These are phyloP conservation scores for Tricholomella constricta DNA, from an alignment of 768 basidiomycete genomes.

Conservation along the genomic window DNA sequence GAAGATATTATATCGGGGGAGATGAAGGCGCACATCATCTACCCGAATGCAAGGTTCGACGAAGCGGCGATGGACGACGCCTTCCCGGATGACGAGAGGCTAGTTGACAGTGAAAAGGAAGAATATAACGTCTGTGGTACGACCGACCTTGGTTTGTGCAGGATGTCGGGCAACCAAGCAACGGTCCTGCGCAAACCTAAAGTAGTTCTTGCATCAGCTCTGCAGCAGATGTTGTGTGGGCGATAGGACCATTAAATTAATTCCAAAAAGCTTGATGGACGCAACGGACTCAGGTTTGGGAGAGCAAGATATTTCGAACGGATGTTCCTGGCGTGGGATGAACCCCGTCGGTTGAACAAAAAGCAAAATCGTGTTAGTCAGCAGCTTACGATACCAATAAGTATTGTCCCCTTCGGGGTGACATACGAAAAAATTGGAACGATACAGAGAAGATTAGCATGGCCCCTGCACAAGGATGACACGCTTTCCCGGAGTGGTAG, in stretches of 20 bases:
- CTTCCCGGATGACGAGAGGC: slow-evolving; percentile 9
- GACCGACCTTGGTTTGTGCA: slow-evolving; percentile 16
- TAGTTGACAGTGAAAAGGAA: background rate
- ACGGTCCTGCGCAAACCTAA: slow-evolving; percentile 10
- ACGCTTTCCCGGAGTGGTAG: slow-evolving; percentile 96
- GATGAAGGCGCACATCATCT: slow-evolving; percentile 3
- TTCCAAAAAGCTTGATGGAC: no score
- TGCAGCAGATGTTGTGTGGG: slow-evolving; percentile 1
- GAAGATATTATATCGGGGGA: slow-evolving; percentile 14
- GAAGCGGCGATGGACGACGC: slow-evolving; percentile 14
- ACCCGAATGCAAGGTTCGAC: slow-evolving; percentile 7
- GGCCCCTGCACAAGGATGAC: slow-evolving; percentile 99
- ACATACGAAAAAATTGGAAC: slow-evolving; percentile 99
- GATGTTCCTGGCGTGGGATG: background rate
- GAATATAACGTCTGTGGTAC: slow-evolving; percentile 1
- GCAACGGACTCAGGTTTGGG: no score
- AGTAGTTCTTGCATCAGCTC: slow-evolving; percentile 3
- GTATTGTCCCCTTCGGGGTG: slow-evolving; percentile 81
- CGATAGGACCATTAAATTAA: background rate
- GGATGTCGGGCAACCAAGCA: background rate
- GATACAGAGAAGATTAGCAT: slow-evolving; percentile 99
- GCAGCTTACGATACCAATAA: background rate
- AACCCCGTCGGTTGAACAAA: slow-evolving; percentile 24
- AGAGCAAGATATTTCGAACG: no score
- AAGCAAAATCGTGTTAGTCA: slow-evolving; percentile 19